Percentiles rank a stretch among this genome's conserved stretches.
Conservation (phyloP, 176 grass and related monocot genomes). For the Saccharum officinarum region DNA sequence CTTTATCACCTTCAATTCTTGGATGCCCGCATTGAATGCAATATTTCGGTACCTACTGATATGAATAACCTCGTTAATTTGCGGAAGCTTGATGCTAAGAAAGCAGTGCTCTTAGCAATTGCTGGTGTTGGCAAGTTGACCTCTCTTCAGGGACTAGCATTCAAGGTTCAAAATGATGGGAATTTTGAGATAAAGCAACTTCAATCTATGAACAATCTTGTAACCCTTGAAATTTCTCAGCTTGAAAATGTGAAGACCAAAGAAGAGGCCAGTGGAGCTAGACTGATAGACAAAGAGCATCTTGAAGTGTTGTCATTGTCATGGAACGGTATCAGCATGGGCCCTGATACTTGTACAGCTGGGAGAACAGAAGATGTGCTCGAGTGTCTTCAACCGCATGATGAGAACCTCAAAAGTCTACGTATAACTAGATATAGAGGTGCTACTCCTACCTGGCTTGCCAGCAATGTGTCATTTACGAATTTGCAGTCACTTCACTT, state of each 20-base stretch:
- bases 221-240: not conserved
- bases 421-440: slow-evolving; percentile 11
- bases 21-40: not conserved
- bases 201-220: not conserved
- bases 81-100: too few relatives aligned
- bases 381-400: slow-evolving; percentile 28
- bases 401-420: not conserved
- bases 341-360: not conserved
- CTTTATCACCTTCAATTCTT: not conserved
- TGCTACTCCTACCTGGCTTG: slow-evolving; percentile 21
- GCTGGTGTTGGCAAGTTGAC: not conserved
- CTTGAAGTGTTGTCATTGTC: not conserved
- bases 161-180: not conserved
- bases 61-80: not conserved
- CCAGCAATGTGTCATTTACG: not conserved
- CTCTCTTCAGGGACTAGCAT: not conserved
- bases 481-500: slow-evolving; percentile 16
- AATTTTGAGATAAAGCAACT: not conserved
- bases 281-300: not conserved
- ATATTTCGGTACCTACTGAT: not conserved
- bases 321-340: not conserved
- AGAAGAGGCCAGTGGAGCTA: not conserved
- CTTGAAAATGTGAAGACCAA: slow-evolving; percentile 9
- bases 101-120: not conserved
- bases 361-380: not conserved